A percentile compares a stretch with the other conserved stretches of the same genome.
These are phyloP conservation scores for Fraxinus angustifolia DNA, from an alignment of 305 asterid genomes.

Conservation along the genomic window DNA sequence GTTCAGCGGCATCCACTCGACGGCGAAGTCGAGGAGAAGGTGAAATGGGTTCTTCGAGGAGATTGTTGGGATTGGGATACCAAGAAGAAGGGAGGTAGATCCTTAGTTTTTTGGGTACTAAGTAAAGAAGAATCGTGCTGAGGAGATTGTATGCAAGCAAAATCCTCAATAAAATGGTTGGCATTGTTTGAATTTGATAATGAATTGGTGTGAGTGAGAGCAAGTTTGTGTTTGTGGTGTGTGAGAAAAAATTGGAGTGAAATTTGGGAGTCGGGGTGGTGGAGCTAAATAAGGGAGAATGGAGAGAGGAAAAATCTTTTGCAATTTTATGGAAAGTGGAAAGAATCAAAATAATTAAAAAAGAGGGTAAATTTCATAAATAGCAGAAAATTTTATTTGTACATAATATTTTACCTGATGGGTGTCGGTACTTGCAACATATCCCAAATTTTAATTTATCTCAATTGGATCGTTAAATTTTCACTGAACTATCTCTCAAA, in stretches of 20 bases:
- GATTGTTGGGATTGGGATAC: neutral
- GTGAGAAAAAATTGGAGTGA: neutral
- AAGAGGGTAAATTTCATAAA: no score
- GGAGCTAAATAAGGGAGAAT: neutral
- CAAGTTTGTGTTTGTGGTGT: neutral
- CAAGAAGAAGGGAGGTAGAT: neutral
- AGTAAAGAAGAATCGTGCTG: neutral
- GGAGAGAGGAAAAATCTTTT: neutral
- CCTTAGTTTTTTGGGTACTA: neutral
- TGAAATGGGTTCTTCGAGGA: neutral
- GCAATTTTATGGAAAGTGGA: neutral
- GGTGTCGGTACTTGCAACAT: no score
- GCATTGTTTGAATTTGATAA: neutral
- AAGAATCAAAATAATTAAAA: neutral
- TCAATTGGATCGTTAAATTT: no score
- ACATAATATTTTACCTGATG: no score
- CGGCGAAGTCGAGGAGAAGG: neutral
- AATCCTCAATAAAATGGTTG: conserved; percentile 3
- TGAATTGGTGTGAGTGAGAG: neutral
- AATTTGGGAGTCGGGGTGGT: neutral
- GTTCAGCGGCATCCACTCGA: neutral
- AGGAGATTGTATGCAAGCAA: neutral
- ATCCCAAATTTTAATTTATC: no score
- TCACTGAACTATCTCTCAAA: no score
- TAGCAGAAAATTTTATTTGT: no score